Evolutionary conservation across 805 yeast genomes (phyloP).

Genomic region (Lachancea fermentati): DNA sequence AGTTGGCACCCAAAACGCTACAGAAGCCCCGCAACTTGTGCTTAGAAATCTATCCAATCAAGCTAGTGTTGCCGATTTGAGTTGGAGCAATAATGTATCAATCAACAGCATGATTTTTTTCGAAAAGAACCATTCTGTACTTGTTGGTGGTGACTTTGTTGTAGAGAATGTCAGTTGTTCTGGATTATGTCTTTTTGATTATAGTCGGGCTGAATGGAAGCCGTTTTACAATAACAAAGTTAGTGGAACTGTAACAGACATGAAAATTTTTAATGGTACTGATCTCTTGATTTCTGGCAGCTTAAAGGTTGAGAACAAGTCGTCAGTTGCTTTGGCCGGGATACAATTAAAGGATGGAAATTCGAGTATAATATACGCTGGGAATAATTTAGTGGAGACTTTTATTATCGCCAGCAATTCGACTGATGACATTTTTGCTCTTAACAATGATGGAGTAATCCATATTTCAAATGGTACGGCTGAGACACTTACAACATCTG

Average conservation of each 20-base stretch:
- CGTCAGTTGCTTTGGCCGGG: slow-evolving; percentile 41
- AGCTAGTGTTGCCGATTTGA: slow-evolving; percentile 36
- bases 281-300: slow-evolving; percentile 48
- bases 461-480: slow-evolving; percentile 2
- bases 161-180: slow-evolving; percentile 56
- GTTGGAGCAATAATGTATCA: slow-evolving; percentile 33
- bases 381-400: slow-evolving; percentile 26
- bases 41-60: slow-evolving; percentile 40
- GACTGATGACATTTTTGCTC: slow-evolving; percentile 35
- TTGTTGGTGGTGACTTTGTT: slow-evolving; percentile 69
- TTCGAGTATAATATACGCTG: slow-evolving; percentile 12
- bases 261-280: slow-evolving; percentile 42
- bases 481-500: slow-evolving; percentile 1
- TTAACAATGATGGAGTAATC: slow-evolving; percentile 3
- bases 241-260: slow-evolving; percentile 50
- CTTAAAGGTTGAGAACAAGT: slow-evolving; percentile 37
- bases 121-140: slow-evolving; percentile 35
- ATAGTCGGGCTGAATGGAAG: slow-evolving; percentile 49
- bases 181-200: slow-evolving; percentile 61
- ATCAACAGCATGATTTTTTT: slow-evolving; percentile 41
- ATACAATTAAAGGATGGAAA: slow-evolving; percentile 14
- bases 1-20: slow-evolving; percentile 29
- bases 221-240: slow-evolving; percentile 30
- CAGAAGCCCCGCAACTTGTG: slow-evolving; percentile 13
- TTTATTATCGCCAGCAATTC: slow-evolving; percentile 45